These are phyloP conservation scores for Fusarium kyushuense DNA, from an alignment of 2,329 filamentous ascomycete genomes.

Conservation along the genomic window DNA sequence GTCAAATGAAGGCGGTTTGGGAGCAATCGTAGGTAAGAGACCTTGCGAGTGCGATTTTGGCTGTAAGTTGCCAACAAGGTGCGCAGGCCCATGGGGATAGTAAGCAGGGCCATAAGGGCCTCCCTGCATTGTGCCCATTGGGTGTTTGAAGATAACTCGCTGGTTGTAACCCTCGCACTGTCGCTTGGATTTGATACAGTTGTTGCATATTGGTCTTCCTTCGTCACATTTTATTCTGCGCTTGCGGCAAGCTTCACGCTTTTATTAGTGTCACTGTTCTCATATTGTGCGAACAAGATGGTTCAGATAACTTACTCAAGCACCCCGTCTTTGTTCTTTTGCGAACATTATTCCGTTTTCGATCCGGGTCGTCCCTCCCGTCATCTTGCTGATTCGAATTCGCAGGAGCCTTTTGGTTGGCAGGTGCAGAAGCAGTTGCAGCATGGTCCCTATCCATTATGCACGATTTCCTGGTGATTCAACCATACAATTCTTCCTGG, in stretches of 20 bases:
- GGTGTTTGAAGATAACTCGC: conserved; percentile 83
- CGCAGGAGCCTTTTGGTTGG: conserved; percentile 45
- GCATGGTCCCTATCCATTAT: conserved; percentile 40
- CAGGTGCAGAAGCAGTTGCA: conserved; percentile 21
- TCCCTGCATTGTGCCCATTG: conserved; percentile 59
- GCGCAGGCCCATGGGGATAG: conserved; percentile 57
- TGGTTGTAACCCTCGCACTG: conserved; percentile 87
- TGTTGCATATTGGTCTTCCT: conserved; percentile 82
- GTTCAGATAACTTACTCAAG: conserved; percentile 72
- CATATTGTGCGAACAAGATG: not conserved
- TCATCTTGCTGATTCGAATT: conserved; percentile 52
- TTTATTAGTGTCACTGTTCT: conserved; percentile 35
- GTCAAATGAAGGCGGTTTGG: conserved; percentile 60
- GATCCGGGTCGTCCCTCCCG: conserved; percentile 57
- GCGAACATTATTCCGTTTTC: conserved; percentile 63
- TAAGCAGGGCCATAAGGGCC: conserved; percentile 57
- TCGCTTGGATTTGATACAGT: conserved; percentile 88
- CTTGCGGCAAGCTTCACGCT: conserved; percentile 81
- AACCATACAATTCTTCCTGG: conserved; percentile 18
- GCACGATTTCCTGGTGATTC: conserved; percentile 17
- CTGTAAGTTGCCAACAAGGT: conserved; percentile 49
- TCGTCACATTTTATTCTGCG: conserved; percentile 98
- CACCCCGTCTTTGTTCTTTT: conserved; percentile 94
- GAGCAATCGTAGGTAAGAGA: conserved; percentile 60
- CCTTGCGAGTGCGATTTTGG: conserved; percentile 56